Percentiles rank a stretch among this genome's conserved stretches.
Evolutionary conservation across 495 filamentous ascomycete species (phyloP).

Genomic region (Penicillium lagena): DNA sequence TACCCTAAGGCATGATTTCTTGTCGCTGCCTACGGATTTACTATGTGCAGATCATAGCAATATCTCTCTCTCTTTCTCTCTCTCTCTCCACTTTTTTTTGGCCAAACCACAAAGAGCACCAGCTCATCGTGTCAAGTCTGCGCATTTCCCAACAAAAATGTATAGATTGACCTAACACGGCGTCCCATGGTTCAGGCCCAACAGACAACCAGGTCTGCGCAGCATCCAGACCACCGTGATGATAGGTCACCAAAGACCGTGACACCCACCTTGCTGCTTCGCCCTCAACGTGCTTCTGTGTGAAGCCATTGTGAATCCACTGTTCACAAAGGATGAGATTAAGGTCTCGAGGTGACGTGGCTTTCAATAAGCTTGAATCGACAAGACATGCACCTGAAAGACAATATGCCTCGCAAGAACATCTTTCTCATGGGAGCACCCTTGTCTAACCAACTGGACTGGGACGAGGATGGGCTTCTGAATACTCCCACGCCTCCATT

Average conservation of each 20-base stretch:
- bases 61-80: no score
- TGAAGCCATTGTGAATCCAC: no score
- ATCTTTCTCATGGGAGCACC: conserved; percentile 62
- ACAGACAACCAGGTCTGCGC: background rate
- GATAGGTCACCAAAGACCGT: background rate
- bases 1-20: background rate
- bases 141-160: background rate
- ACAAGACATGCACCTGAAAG: no score
- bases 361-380: no score
- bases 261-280: background rate
- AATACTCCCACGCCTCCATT: conserved; percentile 43
- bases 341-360: no score
- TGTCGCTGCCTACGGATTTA: background rate
- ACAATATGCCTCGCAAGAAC: conserved; percentile 38
- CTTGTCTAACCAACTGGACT: conserved; percentile 43
- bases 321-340: no score
- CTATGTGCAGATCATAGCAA: no score
- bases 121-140: no score
- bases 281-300: no score
- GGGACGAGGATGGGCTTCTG: conserved; percentile 48
- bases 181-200: conserved; percentile 8
- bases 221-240: background rate
- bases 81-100: no score
- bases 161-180: background rate
- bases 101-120: no score